Evolutionary conservation across 1,284 basidiomycete species (phyloP).

Genomic region (Austropuccinia psidii): DNA sequence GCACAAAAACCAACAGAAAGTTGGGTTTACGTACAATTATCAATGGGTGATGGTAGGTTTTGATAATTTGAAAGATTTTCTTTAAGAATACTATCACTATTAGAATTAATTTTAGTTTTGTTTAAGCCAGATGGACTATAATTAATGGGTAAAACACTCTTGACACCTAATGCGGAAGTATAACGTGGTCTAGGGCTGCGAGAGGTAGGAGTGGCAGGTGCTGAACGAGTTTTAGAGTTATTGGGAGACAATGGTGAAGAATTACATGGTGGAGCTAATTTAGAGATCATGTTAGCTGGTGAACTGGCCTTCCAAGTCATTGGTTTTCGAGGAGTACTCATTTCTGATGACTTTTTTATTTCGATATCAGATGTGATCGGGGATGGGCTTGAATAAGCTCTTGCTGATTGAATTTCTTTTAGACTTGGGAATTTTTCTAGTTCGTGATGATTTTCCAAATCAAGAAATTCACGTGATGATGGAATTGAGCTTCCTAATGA

Average conservation of each 20-base stretch:
- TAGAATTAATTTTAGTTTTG: neutral
- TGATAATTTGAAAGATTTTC: neutral
- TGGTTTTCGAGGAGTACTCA: neutral
- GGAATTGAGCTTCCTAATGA: neutral
- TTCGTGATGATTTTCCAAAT: too few relatives aligned
- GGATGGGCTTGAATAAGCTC: conserved; percentile 12
- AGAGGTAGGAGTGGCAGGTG: conserved; percentile 18
- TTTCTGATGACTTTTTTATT: neutral
- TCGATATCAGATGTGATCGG: neutral
- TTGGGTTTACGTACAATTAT: neutral
- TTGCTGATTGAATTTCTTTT: too few relatives aligned
- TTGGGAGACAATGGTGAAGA: neutral
- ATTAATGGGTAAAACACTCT: neutral
- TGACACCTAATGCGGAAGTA: conserved; percentile 15
- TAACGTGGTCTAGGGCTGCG: conserved; percentile 24
- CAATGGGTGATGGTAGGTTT: neutral
- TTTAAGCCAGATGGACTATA: neutral
- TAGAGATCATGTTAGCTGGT: conserved; percentile 25
- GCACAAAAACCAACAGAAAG: neutral
- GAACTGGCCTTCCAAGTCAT: conserved; percentile 16
- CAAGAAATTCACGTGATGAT: neutral
- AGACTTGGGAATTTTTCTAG: too few relatives aligned
- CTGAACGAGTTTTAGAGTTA: neutral
- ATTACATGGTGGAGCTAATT: conserved; percentile 21
- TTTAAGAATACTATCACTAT: neutral